These are phyloP conservation scores for Sarcomyxa edulis DNA, from an alignment of 768 basidiomycete species.

Conservation along the genomic window DNA sequence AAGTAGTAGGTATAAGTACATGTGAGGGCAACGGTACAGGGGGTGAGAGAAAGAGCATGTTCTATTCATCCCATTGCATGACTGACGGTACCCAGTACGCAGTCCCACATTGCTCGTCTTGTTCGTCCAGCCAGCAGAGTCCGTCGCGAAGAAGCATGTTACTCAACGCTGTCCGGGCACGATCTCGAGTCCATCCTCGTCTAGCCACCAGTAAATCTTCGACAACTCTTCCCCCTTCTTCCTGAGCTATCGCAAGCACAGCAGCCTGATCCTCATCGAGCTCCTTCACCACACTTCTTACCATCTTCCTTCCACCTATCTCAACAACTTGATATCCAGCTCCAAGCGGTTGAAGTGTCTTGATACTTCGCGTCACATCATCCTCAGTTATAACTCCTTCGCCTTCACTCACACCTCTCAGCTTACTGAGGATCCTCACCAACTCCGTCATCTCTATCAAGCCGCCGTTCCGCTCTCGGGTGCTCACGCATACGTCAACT, in stretches of 20 bases:
- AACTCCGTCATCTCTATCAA: slow-evolving; percentile 87
- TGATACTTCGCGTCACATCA: slow-evolving; percentile 79
- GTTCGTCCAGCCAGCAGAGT: slow-evolving; percentile 92
- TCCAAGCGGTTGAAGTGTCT: slow-evolving; percentile 81
- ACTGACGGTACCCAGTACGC: slow-evolving; percentile 89
- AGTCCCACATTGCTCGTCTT: slow-evolving; percentile 59
- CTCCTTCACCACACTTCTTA: slow-evolving; percentile 86
- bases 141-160: slow-evolving; percentile 91
- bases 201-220: slow-evolving; percentile 53
- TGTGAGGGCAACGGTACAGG: background rate
- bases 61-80: slow-evolving; percentile 75
- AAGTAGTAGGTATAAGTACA: background rate
- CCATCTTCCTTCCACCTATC: slow-evolving; percentile 71
- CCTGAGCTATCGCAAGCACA: slow-evolving; percentile 70
- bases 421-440: slow-evolving; percentile 67
- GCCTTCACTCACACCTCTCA: slow-evolving; percentile 61
- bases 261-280: slow-evolving; percentile 86
- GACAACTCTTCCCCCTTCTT: slow-evolving; percentile 63
- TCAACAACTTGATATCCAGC: slow-evolving; percentile 88
- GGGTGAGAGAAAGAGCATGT: background rate
- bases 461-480: slow-evolving; percentile 86
- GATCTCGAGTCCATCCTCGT: slow-evolving; percentile 74
- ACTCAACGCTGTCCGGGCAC: slow-evolving; percentile 74
- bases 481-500: slow-evolving; percentile 87
- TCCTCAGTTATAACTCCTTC: slow-evolving; percentile 77